Evolutionary conservation across 2,329 filamentous ascomycete species (phyloP).

Genomic region (Leptosphaerulina australis): DNA sequence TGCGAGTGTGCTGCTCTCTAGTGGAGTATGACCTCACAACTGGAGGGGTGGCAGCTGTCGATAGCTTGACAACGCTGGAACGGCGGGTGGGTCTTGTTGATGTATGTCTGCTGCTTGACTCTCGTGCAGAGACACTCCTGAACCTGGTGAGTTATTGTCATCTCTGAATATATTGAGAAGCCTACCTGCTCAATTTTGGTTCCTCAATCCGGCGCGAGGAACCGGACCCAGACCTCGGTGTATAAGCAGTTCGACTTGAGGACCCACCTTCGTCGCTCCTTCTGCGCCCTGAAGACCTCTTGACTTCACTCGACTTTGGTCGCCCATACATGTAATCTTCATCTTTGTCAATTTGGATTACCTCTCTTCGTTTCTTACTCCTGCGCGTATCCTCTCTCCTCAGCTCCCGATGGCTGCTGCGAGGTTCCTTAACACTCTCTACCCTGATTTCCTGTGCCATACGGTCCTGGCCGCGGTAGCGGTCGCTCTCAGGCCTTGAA

Average conservation of each 20-base stretch:
- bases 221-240: conserved; percentile 41
- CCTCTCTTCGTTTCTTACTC: conserved; percentile 36
- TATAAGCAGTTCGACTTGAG: conserved; percentile 43
- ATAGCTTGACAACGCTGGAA: conserved; percentile 38
- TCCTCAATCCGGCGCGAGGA: conserved; percentile 39
- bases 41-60: conserved; percentile 29
- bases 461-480: conserved; percentile 38
- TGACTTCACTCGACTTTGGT: conserved; percentile 35
- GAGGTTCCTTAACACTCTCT: conserved; percentile 38
- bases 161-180: neutral
- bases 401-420: conserved; percentile 38
- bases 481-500: conserved; percentile 39
- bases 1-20: conserved; percentile 36
- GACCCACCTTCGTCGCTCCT: conserved; percentile 45
- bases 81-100: conserved; percentile 40
- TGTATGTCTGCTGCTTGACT: conserved; percentile 36
- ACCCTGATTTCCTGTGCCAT: conserved; percentile 40
- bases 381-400: conserved; percentile 38
- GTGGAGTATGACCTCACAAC: conserved; percentile 35
- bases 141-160: conserved; percentile 22
- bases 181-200: conserved; percentile 41
- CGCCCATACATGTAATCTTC: conserved; percentile 44
- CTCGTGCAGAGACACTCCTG: conserved; percentile 42
- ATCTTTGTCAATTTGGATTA: conserved; percentile 30
- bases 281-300: conserved; percentile 35